These are phyloP conservation scores for Emmonsia crescens DNA, from an alignment of 2,329 filamentous ascomycete species.

Conservation along the genomic window DNA sequence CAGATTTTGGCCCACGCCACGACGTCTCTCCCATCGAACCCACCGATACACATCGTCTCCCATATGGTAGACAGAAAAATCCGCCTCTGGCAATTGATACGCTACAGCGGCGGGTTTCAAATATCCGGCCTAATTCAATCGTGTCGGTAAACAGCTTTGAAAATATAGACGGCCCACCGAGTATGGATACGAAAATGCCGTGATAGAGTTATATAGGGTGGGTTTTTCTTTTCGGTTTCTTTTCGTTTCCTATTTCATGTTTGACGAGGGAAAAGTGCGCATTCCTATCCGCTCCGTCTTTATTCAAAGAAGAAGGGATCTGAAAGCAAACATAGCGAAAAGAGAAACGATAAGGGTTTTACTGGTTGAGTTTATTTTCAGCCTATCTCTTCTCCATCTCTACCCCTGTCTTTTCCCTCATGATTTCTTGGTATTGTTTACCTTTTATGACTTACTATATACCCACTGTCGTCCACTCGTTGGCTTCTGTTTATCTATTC, in stretches of 20 bases:
- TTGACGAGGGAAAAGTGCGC: neutral
- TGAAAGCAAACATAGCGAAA: neutral
- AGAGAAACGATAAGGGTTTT: neutral
- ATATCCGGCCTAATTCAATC: neutral
- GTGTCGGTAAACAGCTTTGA: neutral
- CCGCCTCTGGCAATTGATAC: neutral
- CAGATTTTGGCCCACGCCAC: neutral
- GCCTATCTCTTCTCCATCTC: neutral
- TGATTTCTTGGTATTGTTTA: neutral
- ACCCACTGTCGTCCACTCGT: neutral
- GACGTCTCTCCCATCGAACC: conserved; percentile 1
- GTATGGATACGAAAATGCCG: neutral
- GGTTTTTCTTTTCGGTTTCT: neutral
- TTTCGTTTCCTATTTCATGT: neutral
- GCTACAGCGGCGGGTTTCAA: neutral
- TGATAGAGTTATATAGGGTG: neutral
- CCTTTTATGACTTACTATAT: neutral
- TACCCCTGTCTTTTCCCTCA: neutral
- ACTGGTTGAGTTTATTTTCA: neutral
- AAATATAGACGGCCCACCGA: neutral
- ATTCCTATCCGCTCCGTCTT: neutral
- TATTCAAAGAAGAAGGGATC: neutral
- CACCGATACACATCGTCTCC: neutral
- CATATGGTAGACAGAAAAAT: neutral
- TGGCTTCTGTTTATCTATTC: neutral